These are phyloP conservation scores for Cutaneotrichosporon curvatum DNA, from an alignment of 1,284 basidiomycete species.

Conservation along the genomic window DNA sequence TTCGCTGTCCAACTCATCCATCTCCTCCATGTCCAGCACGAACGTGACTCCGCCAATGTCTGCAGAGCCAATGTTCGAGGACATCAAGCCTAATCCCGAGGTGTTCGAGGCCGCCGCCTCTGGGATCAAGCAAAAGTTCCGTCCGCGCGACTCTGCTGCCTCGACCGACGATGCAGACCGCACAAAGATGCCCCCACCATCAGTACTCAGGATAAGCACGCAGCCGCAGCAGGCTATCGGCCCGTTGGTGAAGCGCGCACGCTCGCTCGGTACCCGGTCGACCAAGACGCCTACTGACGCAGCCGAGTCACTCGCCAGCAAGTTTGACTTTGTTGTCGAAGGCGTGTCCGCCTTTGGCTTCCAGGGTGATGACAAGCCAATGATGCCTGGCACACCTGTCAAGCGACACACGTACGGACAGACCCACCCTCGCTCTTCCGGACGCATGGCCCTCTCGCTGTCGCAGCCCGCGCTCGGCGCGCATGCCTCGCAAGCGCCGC, in stretches of 20 bases:
- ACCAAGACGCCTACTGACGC: constrained; percentile 25
- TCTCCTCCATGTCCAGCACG: constrained; percentile 29
- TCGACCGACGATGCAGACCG: background rate
- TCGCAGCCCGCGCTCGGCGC: constrained; percentile 13
- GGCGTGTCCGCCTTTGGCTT: constrained; percentile 25
- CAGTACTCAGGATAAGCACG: constrained; percentile 8
- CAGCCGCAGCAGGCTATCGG: background rate
- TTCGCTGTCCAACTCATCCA: constrained; percentile 35
- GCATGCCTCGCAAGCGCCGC: background rate
- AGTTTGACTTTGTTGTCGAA: constrained; percentile 41
- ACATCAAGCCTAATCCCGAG: constrained; percentile 46
- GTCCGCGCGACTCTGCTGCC: constrained; percentile 37
- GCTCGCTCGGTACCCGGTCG: constrained; percentile 12
- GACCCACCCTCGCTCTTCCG: constrained; percentile 5
- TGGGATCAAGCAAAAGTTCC: constrained; percentile 44
- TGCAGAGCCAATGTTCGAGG: constrained; percentile 27
- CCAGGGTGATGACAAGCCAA: constrained; percentile 28
- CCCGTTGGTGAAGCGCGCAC: constrained; percentile 11
- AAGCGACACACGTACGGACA: constrained; percentile 40
- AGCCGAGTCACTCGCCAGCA: constrained; percentile 17
- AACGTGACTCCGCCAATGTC: constrained; percentile 31
- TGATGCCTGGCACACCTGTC: constrained; percentile 47
- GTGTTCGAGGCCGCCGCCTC: constrained; percentile 36
- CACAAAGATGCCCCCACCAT: constrained; percentile 13
- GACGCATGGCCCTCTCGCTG: constrained; percentile 12